phyloP scores from a whole-genome alignment of 768 basidiomycete genomes.

The Cyclocybe aegerita region DNA sequence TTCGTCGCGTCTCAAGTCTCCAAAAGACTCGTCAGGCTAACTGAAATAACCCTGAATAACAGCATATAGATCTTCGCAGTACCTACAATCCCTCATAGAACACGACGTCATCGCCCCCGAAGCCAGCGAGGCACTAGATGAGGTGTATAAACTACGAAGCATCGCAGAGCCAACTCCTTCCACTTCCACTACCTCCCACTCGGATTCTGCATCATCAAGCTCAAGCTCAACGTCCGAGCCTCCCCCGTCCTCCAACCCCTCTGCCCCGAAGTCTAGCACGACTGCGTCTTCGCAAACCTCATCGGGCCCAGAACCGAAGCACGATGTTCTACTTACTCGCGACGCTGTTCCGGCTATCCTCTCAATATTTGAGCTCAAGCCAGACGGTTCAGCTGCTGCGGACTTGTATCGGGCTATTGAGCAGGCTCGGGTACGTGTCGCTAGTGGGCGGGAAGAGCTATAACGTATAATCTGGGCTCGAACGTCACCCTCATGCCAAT shows the following conservation, averaged over 20 bases:
- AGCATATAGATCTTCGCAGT: conserved; percentile 73
- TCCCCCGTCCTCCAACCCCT: conserved; percentile 1
- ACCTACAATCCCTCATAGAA: conserved; percentile 61
- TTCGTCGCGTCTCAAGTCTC: conserved; percentile 20
- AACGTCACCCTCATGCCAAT: too few species aligned
- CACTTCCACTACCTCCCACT: neutral
- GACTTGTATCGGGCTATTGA: conserved; percentile 67
- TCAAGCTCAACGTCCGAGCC: neutral
- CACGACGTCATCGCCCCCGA: conserved; percentile 56
- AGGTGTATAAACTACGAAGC: conserved; percentile 42
- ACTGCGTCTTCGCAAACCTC: neutral
- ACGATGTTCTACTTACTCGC: conserved; percentile 35
- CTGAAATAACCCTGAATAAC: neutral
- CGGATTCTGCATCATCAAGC: too few species aligned
- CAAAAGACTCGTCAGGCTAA: too few species aligned
- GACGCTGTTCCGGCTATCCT: conserved; percentile 56
- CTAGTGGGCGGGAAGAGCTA: conserved; percentile 8
- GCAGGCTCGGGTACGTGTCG: conserved; percentile 44
- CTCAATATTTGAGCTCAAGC: conserved; percentile 42
- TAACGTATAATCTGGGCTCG: neutral
- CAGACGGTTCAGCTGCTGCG: conserved; percentile 32
- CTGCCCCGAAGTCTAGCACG: neutral
- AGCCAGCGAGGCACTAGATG: conserved; percentile 53
- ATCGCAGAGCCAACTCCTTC: conserved; percentile 1
- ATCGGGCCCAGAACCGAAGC: neutral